Evolutionary conservation across 495 filamentous ascomycete genomes (phyloP), one percentile per base, ranked within the genome.

Genomic region (Penicillium mononematosum): DNA sequence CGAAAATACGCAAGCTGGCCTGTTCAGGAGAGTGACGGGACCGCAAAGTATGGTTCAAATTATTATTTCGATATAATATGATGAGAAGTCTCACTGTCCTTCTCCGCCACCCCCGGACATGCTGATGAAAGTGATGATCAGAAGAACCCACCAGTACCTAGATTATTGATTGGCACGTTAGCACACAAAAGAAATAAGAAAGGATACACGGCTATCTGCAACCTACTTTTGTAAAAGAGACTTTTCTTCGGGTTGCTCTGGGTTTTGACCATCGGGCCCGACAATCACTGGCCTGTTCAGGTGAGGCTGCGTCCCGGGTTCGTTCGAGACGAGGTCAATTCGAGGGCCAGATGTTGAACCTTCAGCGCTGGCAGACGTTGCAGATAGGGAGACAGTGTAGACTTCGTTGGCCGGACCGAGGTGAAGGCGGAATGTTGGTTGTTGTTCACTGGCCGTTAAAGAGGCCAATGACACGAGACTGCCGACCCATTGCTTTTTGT

Each of bases 151-250:
- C 77, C 77, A 79, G 53, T 79, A 79, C 51, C 76, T 55, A 46
- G 2, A 38, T 77, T 41, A 20, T 41, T 11, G 32, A 57, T 42
- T 24, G 45, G 27, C 10, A 55, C n/a, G 57, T 42, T 24, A 49
- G 27, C 10, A 55, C 20, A 39, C 8, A 17, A 22, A 16, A 24
- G 50, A 27, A 25, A 32, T 2, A 34, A 1, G 42, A 10, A 45
- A 20, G 9, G 2, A 38, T 5, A 16, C 1, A 10, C 2, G 1
- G 7, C 20, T 25, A 14, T n/a, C 14, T 1, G 11, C 6, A 45
- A 74, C 76, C 63, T 66, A 78, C 77, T 75, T 79, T 46, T 79
- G 77, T n/a, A 79, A 63, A 38, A 79, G 65, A 4, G 68, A 72
- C 60, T 79, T 79, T 58, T 78, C 75, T 29, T 58, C 57, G 8